A percentile compares a stretch with the other conserved stretches of the same genome.
Conservation (phyloP, 345 rosid genomes). For the Salix exigua region DNA sequence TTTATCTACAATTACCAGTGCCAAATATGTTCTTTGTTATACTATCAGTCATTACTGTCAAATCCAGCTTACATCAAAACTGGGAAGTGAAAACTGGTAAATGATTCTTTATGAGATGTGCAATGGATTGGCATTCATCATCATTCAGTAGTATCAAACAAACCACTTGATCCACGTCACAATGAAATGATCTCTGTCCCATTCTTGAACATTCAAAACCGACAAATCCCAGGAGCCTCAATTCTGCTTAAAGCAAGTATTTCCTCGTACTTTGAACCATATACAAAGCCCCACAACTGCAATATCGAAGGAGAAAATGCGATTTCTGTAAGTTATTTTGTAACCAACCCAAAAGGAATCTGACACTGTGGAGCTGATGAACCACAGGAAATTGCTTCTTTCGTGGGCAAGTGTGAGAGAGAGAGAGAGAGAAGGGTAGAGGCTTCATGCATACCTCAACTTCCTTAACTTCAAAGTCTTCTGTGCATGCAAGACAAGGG, state of each 20-base stretch:
- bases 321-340: background rate
- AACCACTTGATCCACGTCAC: conserved; percentile 1
- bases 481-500: conserved; percentile 72
- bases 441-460: conserved; percentile 63
- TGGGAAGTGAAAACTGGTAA: background rate
- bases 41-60: background rate
- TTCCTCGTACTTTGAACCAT: conserved; percentile 83
- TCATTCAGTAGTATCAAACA: background rate
- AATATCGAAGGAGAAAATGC: background rate
- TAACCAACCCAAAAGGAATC: background rate
- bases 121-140: background rate
- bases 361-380: background rate
- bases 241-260: conserved; percentile 61
- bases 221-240: conserved; percentile 69
- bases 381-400: background rate
- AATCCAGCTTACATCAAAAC: conserved; percentile 4
- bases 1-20: no score
- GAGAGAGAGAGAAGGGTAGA: background rate
- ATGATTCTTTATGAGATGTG: background rate
- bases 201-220: conserved; percentile 44
- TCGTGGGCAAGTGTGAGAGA: background rate
- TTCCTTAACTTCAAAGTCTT: conserved; percentile 83
- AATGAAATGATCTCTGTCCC: background rate
- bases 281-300: conserved; percentile 94
- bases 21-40: background rate